A percentile compares a stretch with the other conserved stretches of the same genome.
Evolutionary conservation across 352 stramenopile species (phyloP).

Genomic region (Globisporangium nagaii): DNA sequence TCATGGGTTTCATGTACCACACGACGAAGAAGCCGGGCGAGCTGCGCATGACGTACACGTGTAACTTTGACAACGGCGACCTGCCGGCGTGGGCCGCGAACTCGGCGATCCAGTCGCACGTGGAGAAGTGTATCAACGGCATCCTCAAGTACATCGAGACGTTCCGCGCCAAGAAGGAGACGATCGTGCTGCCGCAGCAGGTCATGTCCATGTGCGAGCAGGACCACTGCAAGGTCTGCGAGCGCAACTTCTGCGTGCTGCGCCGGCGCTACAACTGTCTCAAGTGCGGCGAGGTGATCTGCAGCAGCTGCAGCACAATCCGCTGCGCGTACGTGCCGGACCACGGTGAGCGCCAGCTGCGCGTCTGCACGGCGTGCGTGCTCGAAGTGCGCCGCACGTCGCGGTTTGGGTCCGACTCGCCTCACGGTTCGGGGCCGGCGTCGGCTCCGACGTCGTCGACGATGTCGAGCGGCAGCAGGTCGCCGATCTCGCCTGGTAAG

Average conservation of each 20-base stretch:
- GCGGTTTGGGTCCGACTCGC: constrained; percentile 20
- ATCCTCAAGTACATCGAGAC: constrained; percentile 85
- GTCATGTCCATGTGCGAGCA: constrained; percentile 70
- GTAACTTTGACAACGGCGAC: constrained; percentile 83
- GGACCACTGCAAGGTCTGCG: constrained; percentile 64
- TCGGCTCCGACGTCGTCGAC: neutral
- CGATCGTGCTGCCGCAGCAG: constrained; percentile 72
- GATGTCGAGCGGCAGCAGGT: neutral
- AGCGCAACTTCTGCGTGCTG: constrained; percentile 72
- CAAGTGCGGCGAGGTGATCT: constrained; percentile 78
- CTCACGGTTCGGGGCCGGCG: constrained; percentile 1
- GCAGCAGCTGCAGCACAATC: constrained; percentile 68
- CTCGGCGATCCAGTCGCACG: constrained; percentile 81
- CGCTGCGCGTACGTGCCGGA: constrained; percentile 60
- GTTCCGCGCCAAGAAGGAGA: constrained; percentile 59
- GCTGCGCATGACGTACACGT: constrained; percentile 83
- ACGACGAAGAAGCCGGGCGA: constrained; percentile 74
- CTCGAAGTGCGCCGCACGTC: constrained; percentile 58
- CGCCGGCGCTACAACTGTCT: constrained; percentile 79
- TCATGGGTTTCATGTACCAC: constrained; percentile 87
- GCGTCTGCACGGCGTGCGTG: constrained; percentile 76
- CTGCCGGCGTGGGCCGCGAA: constrained; percentile 78
- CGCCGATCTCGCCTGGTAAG: neutral
- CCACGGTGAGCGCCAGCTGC: constrained; percentile 65
- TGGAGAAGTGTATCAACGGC: constrained; percentile 82